A percentile compares a stretch with the other conserved stretches of the same genome.
phyloP scores from a whole-genome alignment of 2,329 filamentous ascomycete genomes.

The Cercospora sp. region DNA sequence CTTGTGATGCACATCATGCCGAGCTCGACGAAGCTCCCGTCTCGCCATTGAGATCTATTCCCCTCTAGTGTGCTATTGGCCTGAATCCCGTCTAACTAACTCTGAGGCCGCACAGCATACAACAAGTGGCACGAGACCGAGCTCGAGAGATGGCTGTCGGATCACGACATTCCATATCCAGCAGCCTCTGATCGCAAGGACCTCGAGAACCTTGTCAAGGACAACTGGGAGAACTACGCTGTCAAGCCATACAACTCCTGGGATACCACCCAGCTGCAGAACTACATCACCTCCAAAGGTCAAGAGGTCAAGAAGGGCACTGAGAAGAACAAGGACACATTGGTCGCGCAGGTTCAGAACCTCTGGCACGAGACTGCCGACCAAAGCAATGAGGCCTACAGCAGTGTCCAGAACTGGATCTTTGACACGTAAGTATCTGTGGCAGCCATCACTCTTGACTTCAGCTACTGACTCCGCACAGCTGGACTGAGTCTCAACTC shows the following conservation, averaged over 20 bases:
- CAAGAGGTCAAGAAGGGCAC: constrained; percentile 67
- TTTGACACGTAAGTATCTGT: constrained; percentile 66
- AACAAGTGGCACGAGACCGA: constrained; percentile 99
- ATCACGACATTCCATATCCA: constrained; percentile 90
- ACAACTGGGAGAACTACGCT: constrained; percentile 82
- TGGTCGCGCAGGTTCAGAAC: constrained; percentile 68
- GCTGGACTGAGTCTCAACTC: constrained; percentile 89
- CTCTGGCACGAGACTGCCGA: constrained; percentile 80
- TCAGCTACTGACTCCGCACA: constrained; percentile 48
- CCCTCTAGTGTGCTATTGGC: constrained; percentile 18
- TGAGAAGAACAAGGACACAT: constrained; percentile 66
- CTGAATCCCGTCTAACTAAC: constrained; percentile 33
- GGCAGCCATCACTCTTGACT: not conserved
- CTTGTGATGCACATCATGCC: not conserved
- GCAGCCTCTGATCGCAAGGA: constrained; percentile 88
- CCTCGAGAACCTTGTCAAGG: constrained; percentile 84
- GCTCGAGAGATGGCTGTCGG: constrained; percentile 93
- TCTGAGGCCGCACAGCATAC: constrained; percentile 64
- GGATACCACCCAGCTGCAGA: constrained; percentile 67
- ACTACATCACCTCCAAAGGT: constrained; percentile 71
- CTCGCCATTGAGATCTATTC: not conserved
- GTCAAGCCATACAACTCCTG: constrained; percentile 74
- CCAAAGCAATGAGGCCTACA: constrained; percentile 69
- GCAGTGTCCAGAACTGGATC: constrained; percentile 82
- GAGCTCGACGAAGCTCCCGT: not conserved